These are phyloP conservation scores for Lachnellula arida DNA, from an alignment of 2,329 filamentous ascomycete species.

Conservation along the genomic window DNA sequence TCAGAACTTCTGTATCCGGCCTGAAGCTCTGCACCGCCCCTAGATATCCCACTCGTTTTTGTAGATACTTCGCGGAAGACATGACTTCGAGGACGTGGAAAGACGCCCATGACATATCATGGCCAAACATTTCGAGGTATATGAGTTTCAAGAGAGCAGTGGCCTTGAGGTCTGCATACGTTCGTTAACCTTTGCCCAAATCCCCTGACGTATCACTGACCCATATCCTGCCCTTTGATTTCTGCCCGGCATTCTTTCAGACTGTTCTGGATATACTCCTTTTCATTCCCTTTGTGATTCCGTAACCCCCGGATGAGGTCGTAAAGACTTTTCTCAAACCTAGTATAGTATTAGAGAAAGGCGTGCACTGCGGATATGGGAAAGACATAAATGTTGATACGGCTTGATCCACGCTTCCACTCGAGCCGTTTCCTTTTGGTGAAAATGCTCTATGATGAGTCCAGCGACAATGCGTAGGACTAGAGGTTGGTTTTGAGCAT, in stretches of 20 bases:
- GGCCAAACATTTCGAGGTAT: conserved; percentile 97
- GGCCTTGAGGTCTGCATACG: conserved; percentile 75
- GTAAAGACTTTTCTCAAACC: conserved; percentile 99
- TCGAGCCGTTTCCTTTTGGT: neutral
- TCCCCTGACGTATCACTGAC: conserved; percentile 41
- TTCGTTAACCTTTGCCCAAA: conserved; percentile 10
- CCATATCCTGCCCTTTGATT: conserved; percentile 90
- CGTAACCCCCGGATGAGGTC: conserved; percentile 96
- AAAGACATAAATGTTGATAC: conserved; percentile 6
- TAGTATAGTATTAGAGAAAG: conserved; percentile 34
- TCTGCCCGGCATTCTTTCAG: conserved; percentile 94
- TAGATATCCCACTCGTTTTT: conserved; percentile 93
- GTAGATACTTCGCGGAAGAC: conserved; percentile 90
- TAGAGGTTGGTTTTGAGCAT: neutral
- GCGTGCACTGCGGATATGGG: neutral
- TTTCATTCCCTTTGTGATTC: conserved; percentile 92
- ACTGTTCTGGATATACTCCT: conserved; percentile 89
- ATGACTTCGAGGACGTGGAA: conserved; percentile 99
- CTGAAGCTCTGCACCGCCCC: conserved; percentile 95
- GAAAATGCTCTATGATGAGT: neutral
- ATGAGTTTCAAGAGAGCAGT: conserved; percentile 93
- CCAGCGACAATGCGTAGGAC: conserved; percentile 1
- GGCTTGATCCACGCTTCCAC: neutral
- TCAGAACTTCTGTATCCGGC: conserved; percentile 91
- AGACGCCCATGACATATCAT: conserved; percentile 99